phyloP scores from a whole-genome alignment of 75 land plant genomes.

The Chamaecyparis obtusa region DNA sequence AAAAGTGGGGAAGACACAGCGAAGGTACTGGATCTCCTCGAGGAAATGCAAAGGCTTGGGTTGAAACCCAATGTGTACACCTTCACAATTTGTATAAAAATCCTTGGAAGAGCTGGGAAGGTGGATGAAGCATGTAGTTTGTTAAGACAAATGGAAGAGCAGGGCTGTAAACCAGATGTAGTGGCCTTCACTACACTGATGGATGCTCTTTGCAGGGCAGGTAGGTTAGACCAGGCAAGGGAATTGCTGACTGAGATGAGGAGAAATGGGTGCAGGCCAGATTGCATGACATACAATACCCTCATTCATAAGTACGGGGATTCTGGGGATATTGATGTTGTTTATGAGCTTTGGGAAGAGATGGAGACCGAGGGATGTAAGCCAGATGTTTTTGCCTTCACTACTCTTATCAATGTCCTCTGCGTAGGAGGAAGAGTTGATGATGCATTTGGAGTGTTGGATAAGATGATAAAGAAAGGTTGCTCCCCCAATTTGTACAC shows the following conservation, averaged over 20 bases:
- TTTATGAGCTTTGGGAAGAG: constrained; percentile 49
- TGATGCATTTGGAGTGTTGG: constrained; percentile 46
- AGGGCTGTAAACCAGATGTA: constrained; percentile 70
- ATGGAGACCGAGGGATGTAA: constrained; percentile 64
- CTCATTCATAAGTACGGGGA: constrained; percentile 70
- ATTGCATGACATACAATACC: constrained; percentile 64
- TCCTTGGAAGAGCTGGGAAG: constrained; percentile 67
- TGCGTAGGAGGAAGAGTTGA: constrained; percentile 52
- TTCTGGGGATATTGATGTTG: constrained; percentile 29
- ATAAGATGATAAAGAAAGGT: constrained; percentile 45
- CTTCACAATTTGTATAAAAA: constrained; percentile 71
- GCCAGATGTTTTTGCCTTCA: constrained; percentile 68
- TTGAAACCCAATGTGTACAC: constrained; percentile 75
- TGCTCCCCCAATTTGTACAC: constrained; percentile 57
- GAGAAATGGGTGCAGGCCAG: constrained; percentile 42
- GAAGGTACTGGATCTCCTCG: constrained; percentile 37
- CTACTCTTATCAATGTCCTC: constrained; percentile 62
- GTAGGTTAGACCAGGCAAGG: constrained; percentile 44
- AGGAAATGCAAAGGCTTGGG: constrained; percentile 65
- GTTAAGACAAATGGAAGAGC: constrained; percentile 61
- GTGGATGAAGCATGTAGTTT: constrained; percentile 53
- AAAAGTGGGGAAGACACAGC: constrained; percentile 46
- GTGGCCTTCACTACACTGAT: constrained; percentile 81
- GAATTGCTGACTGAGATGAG: constrained; percentile 53
- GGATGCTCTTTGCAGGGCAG: constrained; percentile 64